Evolutionary conservation across 768 basidiomycete species (phyloP).

Genomic region (Boletus sp.): DNA sequence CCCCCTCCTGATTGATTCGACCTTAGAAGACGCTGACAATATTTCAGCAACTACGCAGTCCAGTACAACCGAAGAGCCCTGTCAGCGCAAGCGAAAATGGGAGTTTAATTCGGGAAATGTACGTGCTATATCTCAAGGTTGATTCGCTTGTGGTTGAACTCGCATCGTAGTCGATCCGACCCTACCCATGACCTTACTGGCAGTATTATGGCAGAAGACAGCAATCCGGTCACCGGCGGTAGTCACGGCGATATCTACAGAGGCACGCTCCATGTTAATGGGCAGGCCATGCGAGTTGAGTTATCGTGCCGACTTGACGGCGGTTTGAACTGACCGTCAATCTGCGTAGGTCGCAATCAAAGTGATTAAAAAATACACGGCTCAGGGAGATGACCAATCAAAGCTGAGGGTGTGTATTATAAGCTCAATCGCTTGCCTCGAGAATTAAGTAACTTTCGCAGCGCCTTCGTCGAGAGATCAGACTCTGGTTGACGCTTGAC

Average conservation of each 20-base stretch:
- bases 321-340: neutral
- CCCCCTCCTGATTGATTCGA: neutral
- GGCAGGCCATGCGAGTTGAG: conserved; percentile 9
- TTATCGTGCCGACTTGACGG: neutral
- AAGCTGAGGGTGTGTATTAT: conserved; percentile 14
- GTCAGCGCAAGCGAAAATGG: conserved; percentile 1
- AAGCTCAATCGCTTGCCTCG: fast-evolving
- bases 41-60: conserved; percentile 7
- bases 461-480: conserved; percentile 30
- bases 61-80: neutral
- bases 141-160: neutral
- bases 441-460: neutral
- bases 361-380: conserved; percentile 22
- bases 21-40: neutral
- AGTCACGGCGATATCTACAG: conserved; percentile 22
- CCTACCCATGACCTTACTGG: conserved; percentile 16
- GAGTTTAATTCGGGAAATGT: conserved; percentile 13
- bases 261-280: conserved; percentile 14
- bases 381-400: conserved; percentile 11
- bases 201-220: conserved; percentile 6
- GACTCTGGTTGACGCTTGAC: conserved; percentile 28
- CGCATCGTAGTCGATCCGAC: conserved; percentile 7
- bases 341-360: conserved; percentile 23
- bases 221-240: conserved; percentile 17
- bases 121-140: neutral